These are phyloP conservation scores for Gracilariopsis chorda DNA, from an alignment of 23 red algal species.

Conservation along the genomic window DNA sequence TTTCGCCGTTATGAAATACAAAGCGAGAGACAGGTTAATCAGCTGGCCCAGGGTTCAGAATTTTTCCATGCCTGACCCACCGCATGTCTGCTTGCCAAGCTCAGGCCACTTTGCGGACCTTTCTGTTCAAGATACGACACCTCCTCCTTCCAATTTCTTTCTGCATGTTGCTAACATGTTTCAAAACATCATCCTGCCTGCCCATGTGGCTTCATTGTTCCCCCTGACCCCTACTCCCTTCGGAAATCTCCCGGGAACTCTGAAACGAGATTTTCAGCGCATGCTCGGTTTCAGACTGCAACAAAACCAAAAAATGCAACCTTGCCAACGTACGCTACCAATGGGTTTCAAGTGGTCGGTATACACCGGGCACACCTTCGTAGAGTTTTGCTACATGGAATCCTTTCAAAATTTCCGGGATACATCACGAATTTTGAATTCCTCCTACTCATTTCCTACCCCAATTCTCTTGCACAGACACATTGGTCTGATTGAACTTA, in stretches of 20 bases:
- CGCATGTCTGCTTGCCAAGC: not conserved
- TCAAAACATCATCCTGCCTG: conserved; percentile 11
- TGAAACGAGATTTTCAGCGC: not conserved
- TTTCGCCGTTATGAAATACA: not conserved
- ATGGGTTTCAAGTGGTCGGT: conserved; percentile 3
- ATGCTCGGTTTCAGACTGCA: not conserved
- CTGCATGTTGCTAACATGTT: conserved; percentile 19
- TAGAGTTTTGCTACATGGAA: not conserved
- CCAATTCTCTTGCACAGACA: not conserved
- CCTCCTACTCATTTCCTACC: not conserved
- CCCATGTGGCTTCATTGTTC: not conserved
- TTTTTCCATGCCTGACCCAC: not conserved
- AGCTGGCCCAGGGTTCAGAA: conserved; percentile 8
- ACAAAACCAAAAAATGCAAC: not conserved
- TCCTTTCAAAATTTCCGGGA: not conserved
- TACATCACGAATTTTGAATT: not conserved
- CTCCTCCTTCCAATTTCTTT: not conserved
- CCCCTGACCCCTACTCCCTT: not conserved
- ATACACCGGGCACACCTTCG: not conserved
- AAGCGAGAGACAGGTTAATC: not conserved
- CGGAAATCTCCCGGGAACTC: not conserved
- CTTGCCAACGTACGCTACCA: not conserved
- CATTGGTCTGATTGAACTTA: not conserved
- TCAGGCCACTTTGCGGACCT: not conserved
- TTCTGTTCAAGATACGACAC: not conserved